Base-by-base conservation (phyloP, 345 rosid species). In the Eutrema yunnanense region DNA sequence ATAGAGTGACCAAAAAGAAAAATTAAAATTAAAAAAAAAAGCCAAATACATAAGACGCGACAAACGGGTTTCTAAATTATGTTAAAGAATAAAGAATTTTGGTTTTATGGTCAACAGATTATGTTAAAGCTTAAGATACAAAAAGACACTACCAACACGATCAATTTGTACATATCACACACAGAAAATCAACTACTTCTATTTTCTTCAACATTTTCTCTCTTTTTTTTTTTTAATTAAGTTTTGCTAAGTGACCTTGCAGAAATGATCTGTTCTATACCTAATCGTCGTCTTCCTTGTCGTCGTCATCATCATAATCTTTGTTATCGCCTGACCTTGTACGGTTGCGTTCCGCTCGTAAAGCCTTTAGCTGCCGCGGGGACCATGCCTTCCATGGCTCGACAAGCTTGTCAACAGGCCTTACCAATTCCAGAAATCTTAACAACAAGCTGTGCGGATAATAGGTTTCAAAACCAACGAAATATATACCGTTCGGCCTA, bases 301-400 rank as follows among this genome's bases (percentile, higher is more conserved):
- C 4, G 6, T 43, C 4, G 1, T 69, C 54, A 36, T 56, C 36
- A 26, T 34, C 56, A 36, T 44, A 14, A 5, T 69, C 46, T 8
- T 62, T 54, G 11, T 47, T 71, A 62, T 53, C 58, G 11, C 27
- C 37, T 62, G 70, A 33, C 26, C 29, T 61, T 34, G 51, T 38
- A 53, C 22, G 8, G 33, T 52, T 69, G 29, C 32, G 71, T 34
- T 36, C 59, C 11, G n/a, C 52, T 14, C 79, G 70, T 27, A 76
- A 29, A 41, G 59, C 75, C 29, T 62, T 56, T 7, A 76, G 53
- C 71, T 76, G 79, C 10, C 38, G n/a, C 0, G 79, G 79, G 2
- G 79, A 76, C 75, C 79, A 76, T 3, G 70, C 74, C 53, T 69
- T 76, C 79, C 79, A 76, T 19, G 79, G 79, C 59, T 76, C 75